Conservation (phyloP, 371 early-diverging fungal species). For the Mucor saturninus region DNA sequence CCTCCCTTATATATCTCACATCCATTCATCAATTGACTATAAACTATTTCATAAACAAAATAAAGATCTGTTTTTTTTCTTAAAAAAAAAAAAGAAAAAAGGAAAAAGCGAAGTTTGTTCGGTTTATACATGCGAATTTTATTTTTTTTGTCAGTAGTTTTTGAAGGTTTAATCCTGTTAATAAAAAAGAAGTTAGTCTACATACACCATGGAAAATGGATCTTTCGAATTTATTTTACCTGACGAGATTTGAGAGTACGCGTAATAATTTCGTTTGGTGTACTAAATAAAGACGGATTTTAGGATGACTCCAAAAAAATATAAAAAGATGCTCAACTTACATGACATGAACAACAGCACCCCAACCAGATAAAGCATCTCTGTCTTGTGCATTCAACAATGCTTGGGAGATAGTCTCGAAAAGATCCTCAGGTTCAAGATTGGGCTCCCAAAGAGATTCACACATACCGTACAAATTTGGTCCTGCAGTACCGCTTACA, state of each 20-base stretch:
- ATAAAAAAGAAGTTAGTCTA: background rate
- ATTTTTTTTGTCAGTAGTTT: background rate
- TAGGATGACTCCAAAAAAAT: background rate
- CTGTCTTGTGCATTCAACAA: slow-evolving; percentile 98
- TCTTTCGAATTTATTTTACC: slow-evolving; percentile 53
- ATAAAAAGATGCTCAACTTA: slow-evolving; percentile 36
- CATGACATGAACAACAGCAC: slow-evolving; percentile 95
- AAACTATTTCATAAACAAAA: no score
- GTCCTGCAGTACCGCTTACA: slow-evolving; percentile 92
- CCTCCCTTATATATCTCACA: no score
- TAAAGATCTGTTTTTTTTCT: no score
- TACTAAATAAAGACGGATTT: slow-evolving; percentile 50
- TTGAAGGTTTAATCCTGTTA: background rate
- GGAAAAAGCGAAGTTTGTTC: background rate
- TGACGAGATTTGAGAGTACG: slow-evolving; percentile 82
- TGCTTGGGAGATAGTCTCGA: slow-evolving; percentile 97
- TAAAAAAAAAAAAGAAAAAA: no score
- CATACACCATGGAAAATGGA: background rate
- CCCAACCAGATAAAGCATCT: slow-evolving; percentile 99
- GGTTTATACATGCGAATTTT: background rate
- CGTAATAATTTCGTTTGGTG: slow-evolving; percentile 84
- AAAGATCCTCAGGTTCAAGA: slow-evolving; percentile 97
- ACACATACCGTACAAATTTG: slow-evolving; percentile 97
- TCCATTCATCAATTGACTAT: no score
- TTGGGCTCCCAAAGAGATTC: slow-evolving; percentile 98